A percentile compares a stretch with the other conserved stretches of the same genome.
Evolutionary conservation across 495 filamentous ascomycete species (phyloP).

Genomic region (Opeltia flavorubescens): DNA sequence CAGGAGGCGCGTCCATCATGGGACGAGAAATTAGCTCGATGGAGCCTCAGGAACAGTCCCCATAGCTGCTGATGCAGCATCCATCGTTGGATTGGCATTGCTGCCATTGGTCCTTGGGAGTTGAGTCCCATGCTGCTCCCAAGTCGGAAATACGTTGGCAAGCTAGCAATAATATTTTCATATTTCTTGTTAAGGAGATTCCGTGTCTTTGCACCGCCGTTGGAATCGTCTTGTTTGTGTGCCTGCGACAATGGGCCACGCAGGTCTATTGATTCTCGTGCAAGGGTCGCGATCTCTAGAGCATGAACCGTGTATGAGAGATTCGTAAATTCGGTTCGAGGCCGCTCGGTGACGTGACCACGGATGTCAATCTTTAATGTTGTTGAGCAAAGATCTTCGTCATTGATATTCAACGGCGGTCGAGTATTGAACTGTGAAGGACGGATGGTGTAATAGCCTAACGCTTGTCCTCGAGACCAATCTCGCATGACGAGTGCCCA

Average conservation of each 20-base stretch:
- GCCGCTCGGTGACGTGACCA: constrained; percentile 13
- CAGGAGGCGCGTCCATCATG: constrained; percentile 11
- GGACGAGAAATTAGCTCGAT: constrained; percentile 14
- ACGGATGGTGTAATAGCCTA: constrained; percentile 19
- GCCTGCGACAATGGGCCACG: not conserved
- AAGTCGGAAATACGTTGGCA: constrained; percentile 18
- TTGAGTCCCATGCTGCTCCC: constrained; percentile 17
- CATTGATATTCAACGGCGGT: constrained; percentile 18
- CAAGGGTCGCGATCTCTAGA: constrained; percentile 13
- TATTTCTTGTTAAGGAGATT: constrained; percentile 7
- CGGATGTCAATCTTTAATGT: not conserved
- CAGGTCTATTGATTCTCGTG: constrained; percentile 18
- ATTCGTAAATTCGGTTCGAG: constrained; percentile 21
- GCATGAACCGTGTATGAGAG: constrained; percentile 19
- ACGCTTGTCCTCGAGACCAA: constrained; percentile 16
- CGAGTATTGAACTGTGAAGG: constrained; percentile 20
- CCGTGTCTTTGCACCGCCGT: too few relatives aligned
- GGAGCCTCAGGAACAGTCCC: constrained; percentile 19
- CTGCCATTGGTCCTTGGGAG: constrained; percentile 14
- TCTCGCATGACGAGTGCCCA: constrained; percentile 20
- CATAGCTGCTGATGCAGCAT: constrained; percentile 25
- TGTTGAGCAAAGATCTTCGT: constrained; percentile 12
- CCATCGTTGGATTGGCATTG: constrained; percentile 20
- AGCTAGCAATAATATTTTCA: constrained; percentile 13
- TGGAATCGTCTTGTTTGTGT: too few relatives aligned